phyloP scores from a whole-genome alignment of 805 yeast genomes.

The Wickerhamomyces bovis region DNA sequence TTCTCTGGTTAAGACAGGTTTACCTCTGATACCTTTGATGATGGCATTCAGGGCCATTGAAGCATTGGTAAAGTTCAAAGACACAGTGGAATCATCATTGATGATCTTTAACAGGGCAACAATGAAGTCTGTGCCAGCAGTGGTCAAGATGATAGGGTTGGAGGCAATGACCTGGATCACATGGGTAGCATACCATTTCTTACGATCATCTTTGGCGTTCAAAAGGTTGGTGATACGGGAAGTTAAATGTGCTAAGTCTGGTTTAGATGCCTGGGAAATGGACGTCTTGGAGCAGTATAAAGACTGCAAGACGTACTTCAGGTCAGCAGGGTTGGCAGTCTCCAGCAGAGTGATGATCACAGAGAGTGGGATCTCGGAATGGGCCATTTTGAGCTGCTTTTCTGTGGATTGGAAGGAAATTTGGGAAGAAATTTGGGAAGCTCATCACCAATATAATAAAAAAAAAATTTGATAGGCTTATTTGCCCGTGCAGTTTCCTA shows the following conservation, averaged over 20 bases:
- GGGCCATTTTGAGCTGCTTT: not conserved
- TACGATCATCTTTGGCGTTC: slow-evolving; percentile 27
- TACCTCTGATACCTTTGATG: slow-evolving; percentile 54
- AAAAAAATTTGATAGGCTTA: not conserved
- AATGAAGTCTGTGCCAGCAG: slow-evolving; percentile 34
- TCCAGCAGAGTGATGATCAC: slow-evolving; percentile 18
- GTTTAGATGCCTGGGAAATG: slow-evolving; percentile 38
- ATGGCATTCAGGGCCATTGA: slow-evolving; percentile 25
- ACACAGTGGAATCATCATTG: slow-evolving; percentile 25
- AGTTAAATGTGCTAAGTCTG: slow-evolving; percentile 45
- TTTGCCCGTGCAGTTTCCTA: not conserved
- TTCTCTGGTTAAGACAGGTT: slow-evolving; percentile 81
- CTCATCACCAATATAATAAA: slow-evolving; percentile 4
- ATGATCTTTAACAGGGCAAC: slow-evolving; percentile 30
- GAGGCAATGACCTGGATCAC: slow-evolving; percentile 22
- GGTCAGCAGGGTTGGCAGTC: slow-evolving; percentile 12
- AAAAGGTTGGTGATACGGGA: slow-evolving; percentile 28
- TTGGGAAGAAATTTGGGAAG: too few relatives aligned
- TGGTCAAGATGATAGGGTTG: slow-evolving; percentile 25
- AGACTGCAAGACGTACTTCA: slow-evolving; percentile 20
- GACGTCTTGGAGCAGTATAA: slow-evolving; percentile 20
- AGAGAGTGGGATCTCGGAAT: slow-evolving; percentile 21
- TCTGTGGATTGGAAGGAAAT: too few relatives aligned
- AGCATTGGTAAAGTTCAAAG: slow-evolving; percentile 27
- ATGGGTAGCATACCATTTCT: slow-evolving; percentile 32